Evolutionary conservation across 2,329 filamentous ascomycete species (phyloP).

Genomic region (Sporothrix luriei): DNA sequence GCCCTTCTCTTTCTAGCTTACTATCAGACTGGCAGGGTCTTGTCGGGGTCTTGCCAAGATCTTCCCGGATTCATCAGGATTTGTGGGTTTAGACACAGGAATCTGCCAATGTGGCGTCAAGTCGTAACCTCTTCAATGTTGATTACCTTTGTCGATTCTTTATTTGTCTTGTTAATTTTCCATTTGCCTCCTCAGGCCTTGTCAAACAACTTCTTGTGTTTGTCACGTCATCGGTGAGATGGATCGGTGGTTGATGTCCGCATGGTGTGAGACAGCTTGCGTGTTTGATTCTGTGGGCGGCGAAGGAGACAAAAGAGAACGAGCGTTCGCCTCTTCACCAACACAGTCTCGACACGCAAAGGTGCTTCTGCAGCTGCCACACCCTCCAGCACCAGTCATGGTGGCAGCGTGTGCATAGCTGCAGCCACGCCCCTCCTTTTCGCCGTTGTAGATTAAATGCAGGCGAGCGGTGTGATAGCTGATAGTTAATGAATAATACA

Average conservation of each 20-base stretch:
- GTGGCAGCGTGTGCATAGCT: conserved; percentile 14
- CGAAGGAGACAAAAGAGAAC: background rate
- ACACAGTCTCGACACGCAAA: background rate
- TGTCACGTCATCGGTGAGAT: conserved; percentile 6
- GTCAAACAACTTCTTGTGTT: background rate
- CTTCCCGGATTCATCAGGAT: too few species aligned
- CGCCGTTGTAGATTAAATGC: background rate
- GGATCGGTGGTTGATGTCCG: background rate
- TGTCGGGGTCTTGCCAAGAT: too few species aligned
- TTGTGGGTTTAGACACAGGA: too few species aligned
- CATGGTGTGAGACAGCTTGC: conserved; percentile 10
- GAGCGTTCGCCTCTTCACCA: background rate
- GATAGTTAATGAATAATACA: background rate
- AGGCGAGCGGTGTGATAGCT: background rate
- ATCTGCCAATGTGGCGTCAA: too few species aligned
- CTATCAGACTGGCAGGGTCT: background rate
- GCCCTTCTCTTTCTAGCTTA: background rate
- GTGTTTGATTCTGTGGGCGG: conserved; percentile 5
- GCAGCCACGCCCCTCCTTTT: background rate
- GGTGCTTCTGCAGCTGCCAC: conserved; percentile 1
- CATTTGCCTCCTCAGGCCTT: background rate
- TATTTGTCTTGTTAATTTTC: background rate
- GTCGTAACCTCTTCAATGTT: background rate
- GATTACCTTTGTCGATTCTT: background rate
- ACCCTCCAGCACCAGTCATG: background rate